Evolutionary conservation across 495 filamentous ascomycete species (phyloP).

Genomic region (Xylaria acuta): DNA sequence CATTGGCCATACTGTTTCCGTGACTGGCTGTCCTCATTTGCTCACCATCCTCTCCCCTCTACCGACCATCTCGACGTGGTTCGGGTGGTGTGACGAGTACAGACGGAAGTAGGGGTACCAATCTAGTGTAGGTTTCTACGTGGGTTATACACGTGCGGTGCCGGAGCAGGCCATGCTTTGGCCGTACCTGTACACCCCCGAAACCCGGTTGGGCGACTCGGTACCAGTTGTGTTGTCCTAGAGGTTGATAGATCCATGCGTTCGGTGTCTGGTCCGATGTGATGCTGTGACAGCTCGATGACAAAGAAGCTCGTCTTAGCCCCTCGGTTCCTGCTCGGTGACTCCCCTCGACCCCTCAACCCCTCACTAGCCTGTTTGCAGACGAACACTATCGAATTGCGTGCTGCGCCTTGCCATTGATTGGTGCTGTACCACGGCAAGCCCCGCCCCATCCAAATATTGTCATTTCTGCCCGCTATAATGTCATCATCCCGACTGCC

Average conservation of each 20-base stretch:
- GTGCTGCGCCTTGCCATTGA: slow-evolving; percentile 31
- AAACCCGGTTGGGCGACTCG: background rate
- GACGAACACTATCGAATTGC: slow-evolving; percentile 33
- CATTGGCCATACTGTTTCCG: background rate
- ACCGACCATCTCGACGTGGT: background rate
- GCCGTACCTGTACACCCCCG: background rate
- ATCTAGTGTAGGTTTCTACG: background rate
- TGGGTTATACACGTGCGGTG: background rate
- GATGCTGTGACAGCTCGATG: slow-evolving; percentile 7
- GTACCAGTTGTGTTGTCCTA: background rate
- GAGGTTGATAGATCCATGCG: background rate
- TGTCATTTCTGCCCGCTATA: slow-evolving; percentile 37
- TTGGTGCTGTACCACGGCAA: slow-evolving; percentile 33
- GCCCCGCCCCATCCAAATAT: slow-evolving; percentile 34
- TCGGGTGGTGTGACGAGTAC: background rate
- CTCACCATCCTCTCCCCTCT: background rate
- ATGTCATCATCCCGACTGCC: slow-evolving; percentile 37
- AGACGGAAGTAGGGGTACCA: background rate
- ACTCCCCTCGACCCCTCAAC: slow-evolving; percentile 20
- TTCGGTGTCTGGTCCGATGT: background rate
- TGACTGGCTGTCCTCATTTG: background rate
- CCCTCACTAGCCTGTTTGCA: slow-evolving; percentile 39
- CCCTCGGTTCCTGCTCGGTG: slow-evolving; percentile 14
- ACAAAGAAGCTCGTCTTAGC: slow-evolving; percentile 29
- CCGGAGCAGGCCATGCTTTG: background rate